Evolutionary conservation across 1,139 yeast genomes (phyloP).

Genomic region (Meyerozyma sp.): DNA sequence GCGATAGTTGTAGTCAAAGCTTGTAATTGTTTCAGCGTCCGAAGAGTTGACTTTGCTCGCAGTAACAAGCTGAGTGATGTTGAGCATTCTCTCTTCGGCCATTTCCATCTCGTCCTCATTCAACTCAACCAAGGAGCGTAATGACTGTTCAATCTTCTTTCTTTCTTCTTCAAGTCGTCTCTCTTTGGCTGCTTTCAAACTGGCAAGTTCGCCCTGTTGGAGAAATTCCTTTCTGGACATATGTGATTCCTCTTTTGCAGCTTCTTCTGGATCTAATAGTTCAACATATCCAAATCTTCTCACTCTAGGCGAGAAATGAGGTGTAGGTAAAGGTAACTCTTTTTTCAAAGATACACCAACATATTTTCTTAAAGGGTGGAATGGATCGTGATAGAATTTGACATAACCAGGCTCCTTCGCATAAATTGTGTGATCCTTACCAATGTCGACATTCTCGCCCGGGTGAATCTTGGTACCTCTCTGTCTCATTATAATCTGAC

Average conservation of each 20-base stretch:
- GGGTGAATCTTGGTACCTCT: constrained; percentile 97
- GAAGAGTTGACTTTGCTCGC: constrained; percentile 31
- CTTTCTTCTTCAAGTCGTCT: constrained; percentile 1
- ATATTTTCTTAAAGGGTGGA: constrained; percentile 88
- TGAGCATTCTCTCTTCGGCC: constrained; percentile 49
- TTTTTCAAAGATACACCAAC: constrained; percentile 79
- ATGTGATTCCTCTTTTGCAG: constrained; percentile 50
- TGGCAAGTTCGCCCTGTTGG: constrained; percentile 25
- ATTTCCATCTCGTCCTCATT: constrained; percentile 26
- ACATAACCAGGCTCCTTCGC: constrained; percentile 94
- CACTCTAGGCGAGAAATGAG: constrained; percentile 81
- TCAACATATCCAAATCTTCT: constrained; percentile 77
- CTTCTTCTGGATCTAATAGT: constrained; percentile 45
- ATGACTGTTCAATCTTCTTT: not conserved
- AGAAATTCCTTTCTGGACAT: constrained; percentile 61
- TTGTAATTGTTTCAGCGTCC: constrained; percentile 57
- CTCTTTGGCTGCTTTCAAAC: constrained; percentile 2
- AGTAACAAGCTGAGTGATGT: constrained; percentile 27
- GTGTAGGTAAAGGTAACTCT: constrained; percentile 68
- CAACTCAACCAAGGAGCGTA: constrained; percentile 13
- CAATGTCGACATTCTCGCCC: constrained; percentile 88
- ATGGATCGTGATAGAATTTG: constrained; percentile 89
- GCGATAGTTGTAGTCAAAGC: constrained; percentile 46
- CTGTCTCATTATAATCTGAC: constrained; percentile 91
- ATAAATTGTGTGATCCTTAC: constrained; percentile 88